Percentiles rank a stretch among this genome's conserved stretches.
phyloP scores from a whole-genome alignment of 108 stramenopile species.

The Pseudonitzschia multiseries region DNA sequence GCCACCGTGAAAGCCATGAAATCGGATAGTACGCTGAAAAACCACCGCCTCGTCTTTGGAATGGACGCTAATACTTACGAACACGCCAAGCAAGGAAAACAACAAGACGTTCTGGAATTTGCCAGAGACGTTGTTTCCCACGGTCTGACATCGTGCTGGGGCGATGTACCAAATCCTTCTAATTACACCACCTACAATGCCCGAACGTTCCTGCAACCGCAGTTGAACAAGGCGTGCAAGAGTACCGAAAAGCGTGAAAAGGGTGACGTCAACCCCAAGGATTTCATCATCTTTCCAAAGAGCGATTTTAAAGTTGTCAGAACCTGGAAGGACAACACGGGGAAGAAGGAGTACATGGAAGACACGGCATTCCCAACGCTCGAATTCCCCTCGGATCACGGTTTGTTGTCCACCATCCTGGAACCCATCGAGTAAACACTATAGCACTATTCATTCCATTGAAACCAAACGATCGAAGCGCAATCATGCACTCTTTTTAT shows the following conservation, averaged over 20 bases:
- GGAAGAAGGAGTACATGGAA: slow-evolving; percentile 59
- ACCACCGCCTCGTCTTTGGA: slow-evolving; percentile 77
- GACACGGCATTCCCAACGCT: slow-evolving; percentile 87
- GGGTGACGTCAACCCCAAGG: slow-evolving; percentile 87
- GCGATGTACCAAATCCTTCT: slow-evolving; percentile 59
- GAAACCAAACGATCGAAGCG: no score
- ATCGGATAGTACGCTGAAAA: slow-evolving; percentile 24
- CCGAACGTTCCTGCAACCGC: slow-evolving; percentile 82
- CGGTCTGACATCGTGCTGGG: slow-evolving; percentile 76
- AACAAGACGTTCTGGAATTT: slow-evolving; percentile 77
- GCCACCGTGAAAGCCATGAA: slow-evolving; percentile 61
- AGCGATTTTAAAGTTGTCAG: slow-evolving; percentile 49
- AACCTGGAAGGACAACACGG: slow-evolving; percentile 87
- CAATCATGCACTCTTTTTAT: no score
- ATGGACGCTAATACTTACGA: slow-evolving; percentile 90
- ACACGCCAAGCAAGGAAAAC: slow-evolving; percentile 65
- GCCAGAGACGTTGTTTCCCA: slow-evolving; percentile 44
- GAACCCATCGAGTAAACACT: slow-evolving; percentile 28
- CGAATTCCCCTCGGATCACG: slow-evolving; percentile 86
- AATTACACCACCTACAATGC: slow-evolving; percentile 80
- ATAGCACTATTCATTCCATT: background rate
- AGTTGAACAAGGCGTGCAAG: slow-evolving; percentile 91
- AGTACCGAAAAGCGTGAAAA: slow-evolving; percentile 64
- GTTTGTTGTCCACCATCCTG: slow-evolving; percentile 67
- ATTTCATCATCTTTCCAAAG: slow-evolving; percentile 80